phyloP scores from a whole-genome alignment of 495 filamentous ascomycete species.

The Trichoderma orchidacearum region DNA sequence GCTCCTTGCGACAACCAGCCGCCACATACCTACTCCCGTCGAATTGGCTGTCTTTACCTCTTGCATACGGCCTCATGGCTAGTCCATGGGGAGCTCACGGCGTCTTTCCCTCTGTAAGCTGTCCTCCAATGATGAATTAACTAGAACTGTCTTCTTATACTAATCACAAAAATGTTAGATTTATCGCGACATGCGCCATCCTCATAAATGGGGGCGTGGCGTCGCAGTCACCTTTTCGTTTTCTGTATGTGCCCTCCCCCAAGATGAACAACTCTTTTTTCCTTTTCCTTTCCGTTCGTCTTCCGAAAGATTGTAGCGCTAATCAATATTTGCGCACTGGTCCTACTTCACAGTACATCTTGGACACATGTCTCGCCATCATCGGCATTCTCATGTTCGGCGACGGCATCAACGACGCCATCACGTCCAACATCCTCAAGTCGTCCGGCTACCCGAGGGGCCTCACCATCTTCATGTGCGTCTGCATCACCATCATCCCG shows the following conservation, averaged over 20 bases:
- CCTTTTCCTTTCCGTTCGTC: not conserved
- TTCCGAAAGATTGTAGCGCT: not conserved
- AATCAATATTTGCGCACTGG: too few relatives aligned
- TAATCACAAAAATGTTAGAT: slow-evolving; percentile 30
- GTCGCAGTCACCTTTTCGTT: slow-evolving; percentile 79
- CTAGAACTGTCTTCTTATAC: not conserved
- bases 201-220: slow-evolving; percentile 65
- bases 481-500: slow-evolving; percentile 84
- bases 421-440: slow-evolving; percentile 76
- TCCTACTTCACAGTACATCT: slow-evolving; percentile 44
- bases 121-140: not conserved
- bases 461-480: slow-evolving; percentile 61
- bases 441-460: slow-evolving; percentile 60
- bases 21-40: slow-evolving; percentile 63
- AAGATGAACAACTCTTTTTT: not conserved
- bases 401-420: slow-evolving; percentile 66
- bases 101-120: slow-evolving; percentile 70
- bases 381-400: slow-evolving; percentile 91
- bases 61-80: slow-evolving; percentile 92
- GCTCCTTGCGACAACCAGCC: slow-evolving; percentile 76
- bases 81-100: slow-evolving; percentile 88
- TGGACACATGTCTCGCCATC: slow-evolving; percentile 71
- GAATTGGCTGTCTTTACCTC: slow-evolving; percentile 80
- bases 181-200: slow-evolving; percentile 95
- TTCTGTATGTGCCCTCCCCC: slow-evolving; percentile 54